phyloP scores from a whole-genome alignment of 306 rosid genomes.

The Boehmeria nivea region DNA sequence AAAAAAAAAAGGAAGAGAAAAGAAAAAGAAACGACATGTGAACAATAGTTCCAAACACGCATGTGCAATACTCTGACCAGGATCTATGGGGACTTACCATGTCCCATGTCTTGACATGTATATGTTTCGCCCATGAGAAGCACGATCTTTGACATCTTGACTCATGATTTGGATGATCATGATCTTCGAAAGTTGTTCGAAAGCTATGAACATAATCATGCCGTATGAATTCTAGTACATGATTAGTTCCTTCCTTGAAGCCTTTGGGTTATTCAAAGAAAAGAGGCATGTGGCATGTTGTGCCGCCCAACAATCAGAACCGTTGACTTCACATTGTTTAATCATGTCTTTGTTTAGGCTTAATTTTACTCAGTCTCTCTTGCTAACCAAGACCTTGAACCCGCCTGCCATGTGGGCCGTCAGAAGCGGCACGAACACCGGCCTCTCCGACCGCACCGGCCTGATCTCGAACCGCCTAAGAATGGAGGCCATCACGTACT shows the following conservation, averaged over 20 bases:
- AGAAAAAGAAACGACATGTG: slow-evolving; percentile 20
- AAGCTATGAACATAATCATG: background rate
- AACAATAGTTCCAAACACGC: slow-evolving; percentile 24
- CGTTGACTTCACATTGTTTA: slow-evolving; percentile 21
- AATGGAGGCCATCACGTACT: slow-evolving; percentile 61
- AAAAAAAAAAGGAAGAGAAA: background rate
- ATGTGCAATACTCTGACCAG: slow-evolving; percentile 28
- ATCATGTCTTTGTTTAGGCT: too few species aligned
- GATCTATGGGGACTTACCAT: background rate
- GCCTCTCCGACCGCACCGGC: slow-evolving; percentile 33
- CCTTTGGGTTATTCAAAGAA: slow-evolving; percentile 3
- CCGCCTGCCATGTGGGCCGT: slow-evolving; percentile 97
- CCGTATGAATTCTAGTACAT: slow-evolving; percentile 10
- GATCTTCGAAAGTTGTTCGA: background rate
- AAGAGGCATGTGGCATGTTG: slow-evolving; percentile 20
- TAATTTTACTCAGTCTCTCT: slow-evolving; percentile 27
- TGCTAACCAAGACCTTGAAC: slow-evolving; percentile 42
- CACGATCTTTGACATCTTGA: slow-evolving; percentile 6
- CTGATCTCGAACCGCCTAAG: slow-evolving; percentile 43
- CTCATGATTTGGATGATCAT: slow-evolving; percentile 8
- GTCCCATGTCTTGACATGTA: too few species aligned
- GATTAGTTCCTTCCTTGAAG: slow-evolving; percentile 5
- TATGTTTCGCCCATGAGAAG: background rate
- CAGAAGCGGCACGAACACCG: slow-evolving; percentile 72
- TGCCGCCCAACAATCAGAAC: slow-evolving; percentile 10